Base-by-base conservation (phyloP, 345 rosid species). In the Draba incana region DNA sequence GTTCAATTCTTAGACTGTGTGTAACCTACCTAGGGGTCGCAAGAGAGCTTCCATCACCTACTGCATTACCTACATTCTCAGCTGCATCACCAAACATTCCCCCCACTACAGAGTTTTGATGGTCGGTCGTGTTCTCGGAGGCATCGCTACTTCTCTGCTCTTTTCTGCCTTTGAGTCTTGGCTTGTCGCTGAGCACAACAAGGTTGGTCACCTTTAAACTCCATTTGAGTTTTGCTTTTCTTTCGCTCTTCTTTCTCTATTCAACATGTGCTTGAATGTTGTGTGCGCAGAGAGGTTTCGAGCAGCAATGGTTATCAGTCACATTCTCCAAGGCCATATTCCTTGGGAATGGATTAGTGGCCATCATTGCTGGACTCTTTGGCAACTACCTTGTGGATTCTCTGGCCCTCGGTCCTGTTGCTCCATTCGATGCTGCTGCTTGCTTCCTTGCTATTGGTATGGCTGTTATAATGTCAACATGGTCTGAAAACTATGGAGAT, bases 171-270 rank as follows among this genome's bases (percentile, higher is more conserved):
- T 88, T 28, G 96, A 88, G 75, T 88, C 92, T 48, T 88, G 96
- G 96, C 92, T 88, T 28, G 88, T 86, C 44, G 96, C 96, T 16
- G 90, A 88, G 66, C 96, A 88, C 82, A 82, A 82, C 64, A 86
- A 86, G 92, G 92, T 47, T 20, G 0, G 52, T 84, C 52, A 13
- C 52, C 44, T 41, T 50, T 49, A 24, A 3, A 13, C 35, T 42
- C 41, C 42, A 31, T 28, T 28, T 20, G 20, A 20, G 20, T 20
- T 23, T 20, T 42, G 20, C 20, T 65, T 14, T 46, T 28, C 44
- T 30, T 27, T 16, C 31, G 8, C 45, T 57, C 11, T 45, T 61
- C 27, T 3, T 62, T 5, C 46, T 4, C 4, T 28, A 4, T 23
- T 63, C 5, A 64, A 16, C 23, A 23, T 49, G 6, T 63, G 56